These are phyloP conservation scores for Besnoitia besnoiti DNA, from an alignment of 169 alveolate species.

Conservation along the genomic window DNA sequence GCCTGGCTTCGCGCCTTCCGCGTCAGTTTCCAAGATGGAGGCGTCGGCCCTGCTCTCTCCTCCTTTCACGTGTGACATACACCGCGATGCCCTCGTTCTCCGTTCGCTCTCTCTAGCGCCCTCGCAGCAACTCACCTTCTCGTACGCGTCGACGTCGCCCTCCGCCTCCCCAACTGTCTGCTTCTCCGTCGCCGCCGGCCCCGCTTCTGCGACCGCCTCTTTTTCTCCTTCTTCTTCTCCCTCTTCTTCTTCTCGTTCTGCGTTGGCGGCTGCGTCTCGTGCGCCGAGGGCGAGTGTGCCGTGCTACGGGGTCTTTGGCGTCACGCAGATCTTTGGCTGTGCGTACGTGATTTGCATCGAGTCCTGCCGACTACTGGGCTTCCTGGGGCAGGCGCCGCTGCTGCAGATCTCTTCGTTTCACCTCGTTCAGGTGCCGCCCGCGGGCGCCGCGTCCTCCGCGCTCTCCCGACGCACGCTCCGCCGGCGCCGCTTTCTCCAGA, in stretches of 20 bases:
- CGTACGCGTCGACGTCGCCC: background rate
- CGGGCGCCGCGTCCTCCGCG: background rate
- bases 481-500: slow-evolving; percentile 9
- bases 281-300: background rate
- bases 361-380: background rate
- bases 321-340: background rate
- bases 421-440: slow-evolving; percentile 30
- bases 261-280: background rate
- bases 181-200: background rate
- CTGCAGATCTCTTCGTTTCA: slow-evolving; percentile 14
- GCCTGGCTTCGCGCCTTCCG: background rate
- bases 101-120: background rate
- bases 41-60: background rate
- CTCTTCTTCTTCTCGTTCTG: background rate
- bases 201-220: background rate
- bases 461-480: background rate
- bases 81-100: background rate
- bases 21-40: background rate
- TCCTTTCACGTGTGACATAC: background rate
- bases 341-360: slow-evolving; percentile 22
- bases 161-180: background rate
- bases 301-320: slow-evolving; percentile 40
- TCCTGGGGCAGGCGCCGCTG: slow-evolving; percentile 23
- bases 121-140: background rate
- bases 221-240: background rate